phyloP scores from a whole-genome alignment of 768 basidiomycete species.

The Hericium alpestre region DNA sequence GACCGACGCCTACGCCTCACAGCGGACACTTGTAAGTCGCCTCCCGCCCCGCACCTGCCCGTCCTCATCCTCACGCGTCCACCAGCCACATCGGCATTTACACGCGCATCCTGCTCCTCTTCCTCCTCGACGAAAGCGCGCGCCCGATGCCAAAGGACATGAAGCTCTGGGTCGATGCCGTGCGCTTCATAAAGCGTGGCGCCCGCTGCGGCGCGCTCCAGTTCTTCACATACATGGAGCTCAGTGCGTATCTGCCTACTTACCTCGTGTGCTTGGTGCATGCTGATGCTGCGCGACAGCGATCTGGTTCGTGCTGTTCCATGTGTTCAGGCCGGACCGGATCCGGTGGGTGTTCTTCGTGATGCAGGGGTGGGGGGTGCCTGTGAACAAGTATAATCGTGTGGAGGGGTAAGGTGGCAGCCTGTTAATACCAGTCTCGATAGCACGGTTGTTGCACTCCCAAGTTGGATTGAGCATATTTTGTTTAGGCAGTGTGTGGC shows the following conservation, averaged over 20 bases:
- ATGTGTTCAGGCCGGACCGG: slow-evolving; percentile 34
- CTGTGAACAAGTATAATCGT: background rate
- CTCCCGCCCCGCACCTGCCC: background rate
- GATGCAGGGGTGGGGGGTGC: slow-evolving; percentile 38
- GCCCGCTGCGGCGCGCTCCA: slow-evolving; percentile 36
- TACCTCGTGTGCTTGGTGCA: background rate
- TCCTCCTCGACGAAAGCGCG: slow-evolving; percentile 35
- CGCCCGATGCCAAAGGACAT: slow-evolving; percentile 37
- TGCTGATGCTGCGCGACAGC: slow-evolving; percentile 13
- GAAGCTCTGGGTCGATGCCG: slow-evolving; percentile 47
- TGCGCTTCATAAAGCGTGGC: slow-evolving; percentile 40
- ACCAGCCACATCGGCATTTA: slow-evolving; percentile 45
- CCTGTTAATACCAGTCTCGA: no score
- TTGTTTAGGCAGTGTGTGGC: no score
- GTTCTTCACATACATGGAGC: slow-evolving; percentile 50
- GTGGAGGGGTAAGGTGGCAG: background rate
- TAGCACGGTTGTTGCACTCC: no score
- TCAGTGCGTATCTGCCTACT: slow-evolving; percentile 26
- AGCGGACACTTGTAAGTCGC: slow-evolving; percentile 34
- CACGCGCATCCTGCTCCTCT: slow-evolving; percentile 37
- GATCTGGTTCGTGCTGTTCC: slow-evolving; percentile 35
- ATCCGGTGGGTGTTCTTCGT: slow-evolving; percentile 38
- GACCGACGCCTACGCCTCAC: background rate
- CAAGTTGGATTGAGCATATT: no score
- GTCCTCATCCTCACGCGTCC: background rate